Conservation (phyloP, 257 asterid species). For the Solanum pinnatisectum region DNA sequence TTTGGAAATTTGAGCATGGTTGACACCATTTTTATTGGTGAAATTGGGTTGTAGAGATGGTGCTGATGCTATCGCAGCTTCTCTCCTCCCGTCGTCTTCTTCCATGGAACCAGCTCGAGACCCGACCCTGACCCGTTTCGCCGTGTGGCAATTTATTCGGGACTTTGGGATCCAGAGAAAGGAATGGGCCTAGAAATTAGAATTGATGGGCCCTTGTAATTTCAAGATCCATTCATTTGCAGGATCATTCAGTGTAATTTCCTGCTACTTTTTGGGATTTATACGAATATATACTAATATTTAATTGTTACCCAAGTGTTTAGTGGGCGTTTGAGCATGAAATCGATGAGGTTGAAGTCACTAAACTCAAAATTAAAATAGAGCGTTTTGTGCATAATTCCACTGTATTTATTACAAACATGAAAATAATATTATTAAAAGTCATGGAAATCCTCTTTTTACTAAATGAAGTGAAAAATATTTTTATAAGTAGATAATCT, state of each 20-base stretch:
- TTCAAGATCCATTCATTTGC: background rate
- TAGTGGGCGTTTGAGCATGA: no score
- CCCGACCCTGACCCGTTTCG: background rate
- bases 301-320: no score
- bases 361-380: no score
- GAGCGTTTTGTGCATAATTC: no score
- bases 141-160: background rate
- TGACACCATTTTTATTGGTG: constrained; percentile 32
- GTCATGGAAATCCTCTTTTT: no score
- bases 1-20: constrained; percentile 56
- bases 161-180: background rate
- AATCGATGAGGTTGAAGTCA: no score
- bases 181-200: background rate
- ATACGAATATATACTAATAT: no score
- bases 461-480: background rate
- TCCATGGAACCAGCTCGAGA: constrained; percentile 7
- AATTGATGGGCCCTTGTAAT: background rate
- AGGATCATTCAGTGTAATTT: no score
- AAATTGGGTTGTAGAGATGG: constrained; percentile 43
- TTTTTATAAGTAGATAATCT: no score
- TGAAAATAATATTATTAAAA: no score
- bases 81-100: constrained; percentile 53
- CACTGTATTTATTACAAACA: no score
- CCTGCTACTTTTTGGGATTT: no score
- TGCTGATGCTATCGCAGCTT: constrained; percentile 59